These are phyloP conservation scores for Naegleria gruberi DNA, from an alignment of 208 protist species.

Conservation along the genomic window DNA sequence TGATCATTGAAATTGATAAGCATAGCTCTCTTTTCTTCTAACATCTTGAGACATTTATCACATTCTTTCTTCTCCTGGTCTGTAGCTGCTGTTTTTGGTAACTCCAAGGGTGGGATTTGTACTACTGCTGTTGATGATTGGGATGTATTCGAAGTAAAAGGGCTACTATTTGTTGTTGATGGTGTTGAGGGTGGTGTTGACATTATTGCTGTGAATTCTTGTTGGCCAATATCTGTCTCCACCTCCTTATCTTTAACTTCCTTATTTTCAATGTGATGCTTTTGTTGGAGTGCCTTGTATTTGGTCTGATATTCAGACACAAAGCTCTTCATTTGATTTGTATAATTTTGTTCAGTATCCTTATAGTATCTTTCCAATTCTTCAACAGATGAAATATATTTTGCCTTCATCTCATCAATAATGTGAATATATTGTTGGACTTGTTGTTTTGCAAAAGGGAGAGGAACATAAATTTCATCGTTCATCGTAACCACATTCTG, in stretches of 20 bases:
- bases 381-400: not conserved
- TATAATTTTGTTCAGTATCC: not conserved
- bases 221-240: not conserved
- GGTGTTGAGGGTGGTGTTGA: too few species aligned
- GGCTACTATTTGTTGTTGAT: too few species aligned
- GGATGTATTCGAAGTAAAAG: too few species aligned
- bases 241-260: not conserved
- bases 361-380: not conserved
- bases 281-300: not conserved
- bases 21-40: not conserved
- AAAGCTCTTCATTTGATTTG: not conserved
- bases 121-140: too few species aligned
- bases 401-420: not conserved
- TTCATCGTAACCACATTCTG: not conserved
- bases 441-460: not conserved
- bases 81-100: too few species aligned
- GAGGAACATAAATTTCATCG: not conserved
- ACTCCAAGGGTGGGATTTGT: too few species aligned
- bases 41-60: not conserved
- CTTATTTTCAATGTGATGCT: too few species aligned
- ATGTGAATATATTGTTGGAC: not conserved
- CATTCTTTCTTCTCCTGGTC: not conserved
- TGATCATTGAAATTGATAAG: not conserved
- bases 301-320: not conserved
- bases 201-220: too few species aligned